phyloP scores from a whole-genome alignment of 352 stramenopile species.

The Phytophthora podocarpi region DNA sequence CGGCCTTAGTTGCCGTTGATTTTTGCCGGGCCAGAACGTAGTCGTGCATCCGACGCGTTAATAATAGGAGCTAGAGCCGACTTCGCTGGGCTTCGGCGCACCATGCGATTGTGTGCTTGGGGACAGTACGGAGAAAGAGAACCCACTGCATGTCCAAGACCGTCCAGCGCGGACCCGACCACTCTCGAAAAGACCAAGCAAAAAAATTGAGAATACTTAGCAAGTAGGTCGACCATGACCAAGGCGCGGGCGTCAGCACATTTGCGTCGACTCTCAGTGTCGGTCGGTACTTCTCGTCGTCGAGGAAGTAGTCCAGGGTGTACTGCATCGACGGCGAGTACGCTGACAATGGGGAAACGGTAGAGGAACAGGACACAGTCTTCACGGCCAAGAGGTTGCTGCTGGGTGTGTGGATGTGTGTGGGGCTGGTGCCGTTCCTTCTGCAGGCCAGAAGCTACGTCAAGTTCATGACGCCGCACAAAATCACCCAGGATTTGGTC shows the following conservation, averaged over 20 bases:
- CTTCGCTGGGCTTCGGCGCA: no score
- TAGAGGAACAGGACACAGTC: not conserved
- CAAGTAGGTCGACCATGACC: not conserved
- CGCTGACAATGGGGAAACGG: not conserved
- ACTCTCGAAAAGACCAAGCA: no score
- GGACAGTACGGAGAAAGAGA: no score
- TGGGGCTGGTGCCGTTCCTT: constrained; percentile 17
- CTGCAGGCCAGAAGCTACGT: constrained; percentile 19
- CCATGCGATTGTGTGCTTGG: no score
- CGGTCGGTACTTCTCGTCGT: constrained; percentile 3
- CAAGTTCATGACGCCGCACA: constrained; percentile 24
- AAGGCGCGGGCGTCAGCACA: not conserved
- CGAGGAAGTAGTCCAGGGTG: constrained; percentile 2
- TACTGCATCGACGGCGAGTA: not conserved
- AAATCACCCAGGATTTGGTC: constrained; percentile 18
- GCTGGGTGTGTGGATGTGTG: constrained; percentile 12
- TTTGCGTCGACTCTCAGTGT: not conserved
- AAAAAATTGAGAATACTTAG: no score
- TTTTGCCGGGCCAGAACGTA: no score
- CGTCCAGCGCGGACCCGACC: not conserved
- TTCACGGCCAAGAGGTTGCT: constrained; percentile 1
- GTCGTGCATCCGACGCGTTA: no score
- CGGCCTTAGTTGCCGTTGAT: no score
- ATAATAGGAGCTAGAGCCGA: no score
- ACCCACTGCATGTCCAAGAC: not conserved